Conservation (phyloP, 148 eudicot species). For the Rhododendron molle region DNA sequence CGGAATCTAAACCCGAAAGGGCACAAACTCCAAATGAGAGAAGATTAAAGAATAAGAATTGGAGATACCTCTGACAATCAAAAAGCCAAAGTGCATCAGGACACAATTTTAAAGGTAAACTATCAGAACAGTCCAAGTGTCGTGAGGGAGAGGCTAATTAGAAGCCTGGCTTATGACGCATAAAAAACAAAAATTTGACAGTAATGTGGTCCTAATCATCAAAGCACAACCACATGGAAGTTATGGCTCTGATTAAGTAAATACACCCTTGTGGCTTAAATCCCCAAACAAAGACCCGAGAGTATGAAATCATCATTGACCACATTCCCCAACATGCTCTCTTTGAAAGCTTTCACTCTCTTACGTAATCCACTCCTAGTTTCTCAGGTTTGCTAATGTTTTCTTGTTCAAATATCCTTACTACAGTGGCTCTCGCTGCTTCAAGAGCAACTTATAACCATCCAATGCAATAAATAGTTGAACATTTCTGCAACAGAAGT, state of each 20-base stretch:
- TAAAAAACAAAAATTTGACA: not conserved
- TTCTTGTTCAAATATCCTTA: not conserved
- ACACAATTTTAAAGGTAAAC: not conserved
- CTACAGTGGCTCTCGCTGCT: not conserved
- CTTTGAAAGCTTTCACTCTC: conserved; percentile 1
- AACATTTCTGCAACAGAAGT: not conserved
- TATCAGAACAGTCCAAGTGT: not conserved
- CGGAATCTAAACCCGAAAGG: not conserved
- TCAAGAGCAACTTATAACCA: not conserved
- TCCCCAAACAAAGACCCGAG: not conserved
- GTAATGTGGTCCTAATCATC: not conserved
- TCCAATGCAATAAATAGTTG: not conserved
- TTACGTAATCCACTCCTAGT: not conserved
- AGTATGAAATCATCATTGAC: not conserved
- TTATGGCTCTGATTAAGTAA: not conserved
- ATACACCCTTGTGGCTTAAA: not conserved
- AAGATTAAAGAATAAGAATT: not conserved
- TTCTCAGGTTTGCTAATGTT: not conserved
- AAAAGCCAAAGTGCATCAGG: not conserved
- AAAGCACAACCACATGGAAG: not conserved
- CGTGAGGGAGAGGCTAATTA: not conserved
- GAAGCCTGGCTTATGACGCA: not conserved
- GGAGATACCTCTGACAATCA: not conserved
- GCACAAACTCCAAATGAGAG: not conserved
- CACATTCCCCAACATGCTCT: not conserved